Evolutionary conservation across 768 basidiomycete species (phyloP).

Genomic region (Boletus bicolor): DNA sequence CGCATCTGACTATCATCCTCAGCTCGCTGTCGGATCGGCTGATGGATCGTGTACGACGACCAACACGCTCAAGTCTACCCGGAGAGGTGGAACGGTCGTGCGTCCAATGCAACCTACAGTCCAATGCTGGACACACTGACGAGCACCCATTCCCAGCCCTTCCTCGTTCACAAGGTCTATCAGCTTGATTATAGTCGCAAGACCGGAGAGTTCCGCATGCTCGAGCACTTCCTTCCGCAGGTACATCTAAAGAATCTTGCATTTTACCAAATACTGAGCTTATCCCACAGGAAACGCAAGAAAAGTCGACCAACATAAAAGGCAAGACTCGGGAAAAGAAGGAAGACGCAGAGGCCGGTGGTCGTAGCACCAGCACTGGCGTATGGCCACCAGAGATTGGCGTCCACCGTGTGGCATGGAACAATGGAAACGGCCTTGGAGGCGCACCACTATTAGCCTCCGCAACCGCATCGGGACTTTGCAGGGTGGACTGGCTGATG

Average conservation of each 20-base stretch:
- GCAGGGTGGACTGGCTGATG: constrained; percentile 75
- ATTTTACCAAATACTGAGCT: neutral
- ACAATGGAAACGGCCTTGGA: constrained; percentile 65
- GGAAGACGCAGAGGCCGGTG: constrained; percentile 17
- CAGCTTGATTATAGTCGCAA: constrained; percentile 85
- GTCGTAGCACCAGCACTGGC: constrained; percentile 43
- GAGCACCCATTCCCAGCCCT: constrained; percentile 45
- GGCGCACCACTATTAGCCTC: constrained; percentile 64
- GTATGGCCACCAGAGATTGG: constrained; percentile 80
- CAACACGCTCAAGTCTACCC: constrained; percentile 62
- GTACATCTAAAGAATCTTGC: constrained; percentile 32
- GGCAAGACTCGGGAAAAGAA: constrained; percentile 30
- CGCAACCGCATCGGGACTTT: constrained; percentile 81
- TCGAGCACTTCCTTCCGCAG: constrained; percentile 82
- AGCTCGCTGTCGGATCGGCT: constrained; percentile 75
- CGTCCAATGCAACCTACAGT: constrained; percentile 22
- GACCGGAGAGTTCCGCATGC: constrained; percentile 74
- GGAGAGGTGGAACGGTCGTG: constrained; percentile 71
- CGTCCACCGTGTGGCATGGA: constrained; percentile 80
- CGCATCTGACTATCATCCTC: constrained; percentile 84
- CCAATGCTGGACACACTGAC: neutral
- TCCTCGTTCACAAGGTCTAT: constrained; percentile 75
- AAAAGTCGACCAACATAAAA: constrained; percentile 33
- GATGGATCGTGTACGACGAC: constrained; percentile 82
- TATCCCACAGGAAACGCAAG: constrained; percentile 44